Evolutionary conservation across 2,329 filamentous ascomycete species (phyloP).

Genomic region (Blastomyces parvus): DNA sequence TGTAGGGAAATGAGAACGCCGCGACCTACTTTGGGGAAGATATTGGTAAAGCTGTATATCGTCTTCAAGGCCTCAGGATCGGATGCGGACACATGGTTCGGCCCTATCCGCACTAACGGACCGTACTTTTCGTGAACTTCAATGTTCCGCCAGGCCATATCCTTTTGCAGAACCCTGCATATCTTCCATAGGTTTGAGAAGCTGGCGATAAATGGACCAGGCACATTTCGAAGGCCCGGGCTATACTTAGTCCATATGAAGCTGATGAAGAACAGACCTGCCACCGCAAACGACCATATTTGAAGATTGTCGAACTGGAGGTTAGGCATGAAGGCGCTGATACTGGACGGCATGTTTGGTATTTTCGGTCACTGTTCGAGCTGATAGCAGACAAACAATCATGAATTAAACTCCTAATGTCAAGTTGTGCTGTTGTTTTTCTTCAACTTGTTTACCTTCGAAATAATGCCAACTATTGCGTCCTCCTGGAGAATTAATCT

Average conservation of each 20-base stretch:
- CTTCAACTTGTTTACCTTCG: background rate
- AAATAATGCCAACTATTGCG: background rate
- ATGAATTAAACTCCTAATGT: background rate
- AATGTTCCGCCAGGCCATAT: slow-evolving; percentile 58
- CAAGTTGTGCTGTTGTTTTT: background rate
- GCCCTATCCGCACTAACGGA: slow-evolving; percentile 63
- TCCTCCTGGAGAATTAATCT: background rate
- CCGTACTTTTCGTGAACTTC: slow-evolving; percentile 61
- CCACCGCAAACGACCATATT: background rate
- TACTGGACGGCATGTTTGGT: background rate
- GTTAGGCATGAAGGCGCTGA: background rate
- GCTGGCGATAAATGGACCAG: slow-evolving; percentile 58
- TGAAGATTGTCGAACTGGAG: background rate
- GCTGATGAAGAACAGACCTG: background rate
- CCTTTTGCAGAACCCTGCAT: slow-evolving; percentile 54
- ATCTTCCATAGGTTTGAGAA: slow-evolving; percentile 67
- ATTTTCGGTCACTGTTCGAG: background rate
- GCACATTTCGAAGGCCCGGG: slow-evolving; percentile 33
- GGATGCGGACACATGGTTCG: slow-evolving; percentile 63
- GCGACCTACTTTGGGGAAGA: slow-evolving; percentile 21
- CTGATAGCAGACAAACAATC: background rate
- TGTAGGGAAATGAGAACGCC: background rate
- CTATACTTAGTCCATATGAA: background rate
- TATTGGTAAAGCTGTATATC: slow-evolving; percentile 70
- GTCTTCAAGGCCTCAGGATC: slow-evolving; percentile 61